phyloP scores from a whole-genome alignment of 306 rosid species.

The Gillenia trifoliata region DNA sequence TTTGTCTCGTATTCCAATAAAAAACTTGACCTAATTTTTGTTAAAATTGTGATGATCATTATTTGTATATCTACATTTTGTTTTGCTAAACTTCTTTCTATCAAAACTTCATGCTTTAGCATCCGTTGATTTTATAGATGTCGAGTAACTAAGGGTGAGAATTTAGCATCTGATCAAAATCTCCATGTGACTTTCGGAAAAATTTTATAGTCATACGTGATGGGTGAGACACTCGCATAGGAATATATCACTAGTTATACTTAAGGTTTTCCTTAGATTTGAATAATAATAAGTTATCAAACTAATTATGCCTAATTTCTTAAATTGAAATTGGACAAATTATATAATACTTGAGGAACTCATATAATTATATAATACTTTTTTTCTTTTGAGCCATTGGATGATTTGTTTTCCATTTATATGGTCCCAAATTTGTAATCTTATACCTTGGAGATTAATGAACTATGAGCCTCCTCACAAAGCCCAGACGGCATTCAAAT shows the following conservation, averaged over 20 bases:
- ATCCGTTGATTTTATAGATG: background rate
- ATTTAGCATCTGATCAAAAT: background rate
- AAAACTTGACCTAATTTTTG: background rate
- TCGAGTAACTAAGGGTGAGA: no score
- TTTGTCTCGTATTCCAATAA: background rate
- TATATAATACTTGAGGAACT: no score
- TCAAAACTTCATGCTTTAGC: background rate
- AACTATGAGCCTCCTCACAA: background rate
- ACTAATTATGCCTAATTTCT: no score
- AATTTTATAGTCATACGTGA: no score
- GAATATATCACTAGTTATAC: no score
- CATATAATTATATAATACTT: no score
- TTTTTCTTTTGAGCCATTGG: background rate
- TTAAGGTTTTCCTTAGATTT: fast-evolving
- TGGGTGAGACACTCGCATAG: no score
- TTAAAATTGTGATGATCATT: background rate
- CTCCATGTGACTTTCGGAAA: background rate
- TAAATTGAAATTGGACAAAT: no score
- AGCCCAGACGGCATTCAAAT: background rate
- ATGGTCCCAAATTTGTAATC: background rate
- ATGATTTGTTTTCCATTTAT: background rate
- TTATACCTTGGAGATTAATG: background rate
- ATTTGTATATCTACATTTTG: background rate
- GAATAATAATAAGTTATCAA: no score
- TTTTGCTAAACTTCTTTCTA: background rate